These are phyloP conservation scores for Penicillium sp. DNA, from an alignment of 2,329 filamentous ascomycete genomes.

Conservation along the genomic window DNA sequence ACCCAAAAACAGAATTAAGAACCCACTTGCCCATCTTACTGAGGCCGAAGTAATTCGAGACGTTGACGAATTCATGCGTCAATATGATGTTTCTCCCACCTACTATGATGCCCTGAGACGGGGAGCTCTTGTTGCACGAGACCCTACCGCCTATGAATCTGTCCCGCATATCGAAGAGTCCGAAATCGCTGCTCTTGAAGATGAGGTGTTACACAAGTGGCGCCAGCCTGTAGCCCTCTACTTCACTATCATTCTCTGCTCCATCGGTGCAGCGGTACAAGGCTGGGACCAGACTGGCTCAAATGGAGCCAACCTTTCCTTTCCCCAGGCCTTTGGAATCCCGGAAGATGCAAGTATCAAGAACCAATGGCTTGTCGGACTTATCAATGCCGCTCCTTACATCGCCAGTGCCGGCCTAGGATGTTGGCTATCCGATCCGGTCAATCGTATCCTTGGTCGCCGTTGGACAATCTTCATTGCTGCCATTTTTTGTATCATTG, in stretches of 20 bases:
- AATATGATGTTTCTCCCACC: conserved; percentile 44
- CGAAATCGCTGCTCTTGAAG: conserved; percentile 29
- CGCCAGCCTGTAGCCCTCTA: conserved; percentile 51
- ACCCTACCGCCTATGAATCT: conserved; percentile 48
- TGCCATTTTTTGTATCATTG: conserved; percentile 64
- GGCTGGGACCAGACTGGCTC: conserved; percentile 38
- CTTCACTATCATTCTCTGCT: conserved; percentile 53
- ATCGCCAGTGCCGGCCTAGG: conserved; percentile 55
- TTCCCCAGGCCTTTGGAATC: conserved; percentile 50
- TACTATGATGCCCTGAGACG: conserved; percentile 42
- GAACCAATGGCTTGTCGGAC: conserved; percentile 63
- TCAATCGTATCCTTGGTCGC: conserved; percentile 60
- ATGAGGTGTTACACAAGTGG: conserved; percentile 53
- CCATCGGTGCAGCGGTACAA: conserved; percentile 54
- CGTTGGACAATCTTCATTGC: conserved; percentile 65
- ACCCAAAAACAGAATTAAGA: conserved; percentile 41
- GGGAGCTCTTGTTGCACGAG: conserved; percentile 52
- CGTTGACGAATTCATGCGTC: conserved; percentile 45
- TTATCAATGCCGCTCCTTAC: conserved; percentile 63
- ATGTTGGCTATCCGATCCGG: conserved; percentile 67
- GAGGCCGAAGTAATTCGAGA: conserved; percentile 39
- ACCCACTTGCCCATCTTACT: conserved; percentile 46
- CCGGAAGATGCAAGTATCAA: conserved; percentile 38
- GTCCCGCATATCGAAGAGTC: conserved; percentile 43
- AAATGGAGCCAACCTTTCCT: conserved; percentile 51